Evolutionary conservation across 306 rosid species (phyloP), one percentile per base, ranked within the genome.

Genomic region (Pyrus communis): DNA sequence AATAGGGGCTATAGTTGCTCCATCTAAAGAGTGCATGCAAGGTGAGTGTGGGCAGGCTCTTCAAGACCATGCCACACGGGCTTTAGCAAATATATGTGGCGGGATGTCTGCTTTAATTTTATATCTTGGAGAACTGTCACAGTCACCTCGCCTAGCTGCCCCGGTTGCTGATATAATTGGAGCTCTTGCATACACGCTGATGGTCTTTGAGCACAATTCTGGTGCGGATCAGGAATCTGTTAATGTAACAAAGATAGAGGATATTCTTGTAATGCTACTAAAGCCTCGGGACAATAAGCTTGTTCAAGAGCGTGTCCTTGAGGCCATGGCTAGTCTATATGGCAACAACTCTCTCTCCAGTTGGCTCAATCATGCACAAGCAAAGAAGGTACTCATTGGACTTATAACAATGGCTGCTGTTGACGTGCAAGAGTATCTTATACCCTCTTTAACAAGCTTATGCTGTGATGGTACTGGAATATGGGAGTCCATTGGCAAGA

Each of bases 251-350:
- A 75, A 85, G 73, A 76, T 95, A 69, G 98, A 95, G 85, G 91
- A 95, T 80, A 90, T 84, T 88, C 92, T 95, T 43, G 95, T 90
- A 71, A 79, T 67, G 69, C 89, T 92, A 58, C 85, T 95, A 52
- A 95, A 92, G 91, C 93, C 93, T 79, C 89, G 80, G 62, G 91
- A 88, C 80, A 88, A 83, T 77, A 92, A 88, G 82, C 83, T 90
- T 67, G 87, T 92, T 84, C 98, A 90, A 83, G 98, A 90, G 73
- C 91, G 97, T 78, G 93, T 95, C 70, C 91, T 95, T 19, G 98
- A 95, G 90, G 98, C 97, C 57, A 88, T 95, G 97, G 93, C 98
- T 81, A 90, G 98, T 86, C 80, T 95, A 23, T 95, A 92, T 71
- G 97, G 98, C 64, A 95, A 95, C 73, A 71, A 58, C 75, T 82